Evolutionary conservation across 768 basidiomycete species (phyloP).

Genomic region (Psilocybe tampanensis): DNA sequence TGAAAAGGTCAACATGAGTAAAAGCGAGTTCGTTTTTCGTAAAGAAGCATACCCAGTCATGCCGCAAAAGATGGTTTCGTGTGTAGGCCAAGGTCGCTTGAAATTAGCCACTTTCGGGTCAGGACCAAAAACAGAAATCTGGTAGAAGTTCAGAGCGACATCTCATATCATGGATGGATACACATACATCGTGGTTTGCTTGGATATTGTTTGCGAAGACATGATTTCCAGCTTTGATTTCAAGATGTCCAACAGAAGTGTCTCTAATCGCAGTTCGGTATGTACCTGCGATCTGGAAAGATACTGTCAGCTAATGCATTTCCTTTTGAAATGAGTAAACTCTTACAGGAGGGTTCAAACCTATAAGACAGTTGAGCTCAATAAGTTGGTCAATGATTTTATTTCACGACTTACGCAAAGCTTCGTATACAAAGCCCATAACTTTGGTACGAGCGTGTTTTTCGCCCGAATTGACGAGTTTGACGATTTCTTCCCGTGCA

Average conservation of each 20-base stretch:
- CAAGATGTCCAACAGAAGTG: conserved; percentile 23
- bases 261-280: conserved; percentile 38
- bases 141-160: conserved; percentile 6
- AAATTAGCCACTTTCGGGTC: conserved; percentile 22
- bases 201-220: conserved; percentile 38
- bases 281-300: conserved; percentile 38
- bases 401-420: conserved; percentile 38
- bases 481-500: conserved; percentile 42
- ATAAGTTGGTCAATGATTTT: not conserved
- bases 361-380: conserved; percentile 17
- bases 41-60: conserved; percentile 10
- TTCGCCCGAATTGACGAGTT: conserved; percentile 29
- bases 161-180: not conserved
- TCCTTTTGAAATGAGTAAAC: not conserved
- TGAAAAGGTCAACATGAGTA: not conserved
- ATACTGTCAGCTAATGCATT: conserved; percentile 4
- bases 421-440: conserved; percentile 47
- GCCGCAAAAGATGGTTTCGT: conserved; percentile 25
- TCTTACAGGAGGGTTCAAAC: conserved; percentile 35
- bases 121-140: conserved; percentile 27
- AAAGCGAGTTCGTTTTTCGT: too few relatives aligned
- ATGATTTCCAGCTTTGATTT: conserved; percentile 30
- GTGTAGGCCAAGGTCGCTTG: conserved; percentile 20
- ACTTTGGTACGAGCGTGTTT: conserved; percentile 30
- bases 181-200: conserved; percentile 43